Percentiles rank a stretch among this genome's conserved stretches.
Conservation (phyloP, 306 rosid species). For the Quercus engelmannii region DNA sequence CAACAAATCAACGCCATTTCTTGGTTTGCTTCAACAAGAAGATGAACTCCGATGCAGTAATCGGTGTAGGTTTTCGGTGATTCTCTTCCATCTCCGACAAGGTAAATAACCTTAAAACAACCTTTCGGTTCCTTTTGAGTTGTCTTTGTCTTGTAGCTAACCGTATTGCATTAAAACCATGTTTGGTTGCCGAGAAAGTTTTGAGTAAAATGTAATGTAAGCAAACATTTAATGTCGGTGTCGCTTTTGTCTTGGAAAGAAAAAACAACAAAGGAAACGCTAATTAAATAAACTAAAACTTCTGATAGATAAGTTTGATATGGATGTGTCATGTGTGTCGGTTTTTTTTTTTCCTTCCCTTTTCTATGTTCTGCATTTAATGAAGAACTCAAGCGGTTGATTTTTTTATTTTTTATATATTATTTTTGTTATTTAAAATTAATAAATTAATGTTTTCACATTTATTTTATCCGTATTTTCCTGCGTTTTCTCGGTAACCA, state of each 20-base stretch:
- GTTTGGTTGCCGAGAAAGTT: slow-evolving; percentile 10
- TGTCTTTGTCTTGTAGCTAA: not conserved
- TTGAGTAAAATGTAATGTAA: not conserved
- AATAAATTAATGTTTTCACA: not conserved
- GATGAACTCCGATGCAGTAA: not conserved
- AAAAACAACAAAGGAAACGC: not conserved
- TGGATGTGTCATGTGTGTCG: not conserved
- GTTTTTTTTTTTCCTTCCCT: not conserved
- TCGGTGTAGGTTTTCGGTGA: not conserved
- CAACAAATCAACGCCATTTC: not conserved
- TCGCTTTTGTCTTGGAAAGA: slow-evolving; percentile 3
- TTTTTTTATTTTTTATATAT: not conserved
- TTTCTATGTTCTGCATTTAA: not conserved
- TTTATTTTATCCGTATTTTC: slow-evolving; percentile 7
- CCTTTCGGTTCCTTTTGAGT: not conserved
- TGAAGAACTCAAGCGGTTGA: not conserved
- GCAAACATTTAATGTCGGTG: not conserved
- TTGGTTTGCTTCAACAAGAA: not conserved
- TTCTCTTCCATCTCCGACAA: not conserved
- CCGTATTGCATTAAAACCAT: not conserved
- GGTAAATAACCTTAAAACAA: not conserved
- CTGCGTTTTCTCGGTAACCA: slow-evolving; percentile 31
- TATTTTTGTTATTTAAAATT: not conserved
- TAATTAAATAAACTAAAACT: not conserved
- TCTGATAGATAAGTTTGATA: not conserved